These are phyloP conservation scores for Ustilago loliicola DNA, from an alignment of 1,284 basidiomycete genomes.

Conservation along the genomic window DNA sequence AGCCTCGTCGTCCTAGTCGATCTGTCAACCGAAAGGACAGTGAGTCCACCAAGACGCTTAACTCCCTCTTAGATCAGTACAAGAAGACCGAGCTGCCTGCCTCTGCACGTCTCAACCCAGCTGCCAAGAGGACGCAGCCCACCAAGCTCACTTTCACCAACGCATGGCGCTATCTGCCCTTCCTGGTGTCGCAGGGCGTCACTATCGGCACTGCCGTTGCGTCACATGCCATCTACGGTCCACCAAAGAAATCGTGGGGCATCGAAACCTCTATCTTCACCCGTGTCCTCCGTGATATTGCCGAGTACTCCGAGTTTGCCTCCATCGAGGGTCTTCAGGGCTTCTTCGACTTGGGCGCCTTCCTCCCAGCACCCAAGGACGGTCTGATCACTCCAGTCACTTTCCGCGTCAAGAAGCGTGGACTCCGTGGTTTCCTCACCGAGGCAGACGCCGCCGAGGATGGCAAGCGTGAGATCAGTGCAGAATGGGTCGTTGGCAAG, in stretches of 20 bases:
- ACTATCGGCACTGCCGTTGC: constrained; percentile 67
- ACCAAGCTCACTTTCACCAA: constrained; percentile 61
- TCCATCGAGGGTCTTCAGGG: constrained; percentile 80
- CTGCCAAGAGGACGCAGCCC: constrained; percentile 45
- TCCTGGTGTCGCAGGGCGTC: constrained; percentile 66
- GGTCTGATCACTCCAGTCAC: constrained; percentile 95
- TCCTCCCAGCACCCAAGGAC: constrained; percentile 90
- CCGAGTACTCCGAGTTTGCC: constrained; percentile 84
- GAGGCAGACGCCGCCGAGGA: constrained; percentile 81
- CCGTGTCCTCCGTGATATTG: constrained; percentile 86
- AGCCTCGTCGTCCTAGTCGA: constrained; percentile 36
- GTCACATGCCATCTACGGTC: constrained; percentile 75
- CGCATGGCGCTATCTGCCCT: constrained; percentile 66
- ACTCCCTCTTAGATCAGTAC: constrained; percentile 65
- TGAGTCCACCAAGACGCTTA: constrained; percentile 59
- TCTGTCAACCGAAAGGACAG: constrained; percentile 35
- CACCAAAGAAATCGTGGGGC: constrained; percentile 86
- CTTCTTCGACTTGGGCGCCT: constrained; percentile 83
- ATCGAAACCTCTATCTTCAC: constrained; percentile 77
- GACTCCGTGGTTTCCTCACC: constrained; percentile 82
- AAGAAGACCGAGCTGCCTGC: constrained; percentile 57
- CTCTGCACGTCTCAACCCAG: constrained; percentile 63
- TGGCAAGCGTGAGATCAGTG: constrained; percentile 83
- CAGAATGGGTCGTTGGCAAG: constrained; percentile 96
- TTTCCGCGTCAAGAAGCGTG: constrained; percentile 82